Evolutionary conservation across 2,329 filamentous ascomycete genomes (phyloP).

Genomic region (Venturia aucupariae): DNA sequence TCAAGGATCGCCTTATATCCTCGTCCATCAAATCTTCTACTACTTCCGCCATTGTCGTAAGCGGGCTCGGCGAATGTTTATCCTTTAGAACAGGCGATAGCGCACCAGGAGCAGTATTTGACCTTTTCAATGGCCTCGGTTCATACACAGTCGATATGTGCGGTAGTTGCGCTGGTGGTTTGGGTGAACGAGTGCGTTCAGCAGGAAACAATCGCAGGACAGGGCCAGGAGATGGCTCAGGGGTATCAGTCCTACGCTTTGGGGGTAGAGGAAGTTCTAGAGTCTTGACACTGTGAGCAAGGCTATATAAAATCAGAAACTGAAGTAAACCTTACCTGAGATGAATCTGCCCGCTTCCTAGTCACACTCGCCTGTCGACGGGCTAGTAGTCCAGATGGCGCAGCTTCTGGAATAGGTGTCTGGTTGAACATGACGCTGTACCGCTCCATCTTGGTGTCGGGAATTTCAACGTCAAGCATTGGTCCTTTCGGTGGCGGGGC

Average conservation of each 20-base stretch:
- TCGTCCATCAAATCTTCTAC: conserved; percentile 1
- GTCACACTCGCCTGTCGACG: conserved; percentile 27
- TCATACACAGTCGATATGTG: conserved; percentile 3
- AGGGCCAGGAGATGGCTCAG: conserved; percentile 9
- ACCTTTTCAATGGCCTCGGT: conserved; percentile 9
- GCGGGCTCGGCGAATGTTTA: neutral
- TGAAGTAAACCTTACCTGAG: conserved; percentile 23
- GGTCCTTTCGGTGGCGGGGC: conserved; percentile 19
- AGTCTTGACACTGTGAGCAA: conserved; percentile 2
- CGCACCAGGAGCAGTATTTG: conserved; percentile 13
- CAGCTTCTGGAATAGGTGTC: conserved; percentile 36
- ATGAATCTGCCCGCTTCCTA: conserved; percentile 25
- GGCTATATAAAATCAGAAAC: neutral
- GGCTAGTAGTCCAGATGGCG: conserved; percentile 25
- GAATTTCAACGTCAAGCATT: conserved; percentile 67
- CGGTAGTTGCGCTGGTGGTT: neutral
- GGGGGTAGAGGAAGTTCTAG: conserved; percentile 7
- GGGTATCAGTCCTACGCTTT: conserved; percentile 1
- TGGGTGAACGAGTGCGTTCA: conserved; percentile 7
- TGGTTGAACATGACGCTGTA: conserved; percentile 87
- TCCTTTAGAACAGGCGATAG: conserved; percentile 11
- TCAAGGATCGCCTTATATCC: neutral
- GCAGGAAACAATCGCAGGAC: conserved; percentile 9
- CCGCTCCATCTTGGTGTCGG: conserved; percentile 69
- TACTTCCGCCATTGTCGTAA: conserved; percentile 8